Conservation (phyloP, 129 eudicot genomes). For the Gnaphalium uliginosum region DNA sequence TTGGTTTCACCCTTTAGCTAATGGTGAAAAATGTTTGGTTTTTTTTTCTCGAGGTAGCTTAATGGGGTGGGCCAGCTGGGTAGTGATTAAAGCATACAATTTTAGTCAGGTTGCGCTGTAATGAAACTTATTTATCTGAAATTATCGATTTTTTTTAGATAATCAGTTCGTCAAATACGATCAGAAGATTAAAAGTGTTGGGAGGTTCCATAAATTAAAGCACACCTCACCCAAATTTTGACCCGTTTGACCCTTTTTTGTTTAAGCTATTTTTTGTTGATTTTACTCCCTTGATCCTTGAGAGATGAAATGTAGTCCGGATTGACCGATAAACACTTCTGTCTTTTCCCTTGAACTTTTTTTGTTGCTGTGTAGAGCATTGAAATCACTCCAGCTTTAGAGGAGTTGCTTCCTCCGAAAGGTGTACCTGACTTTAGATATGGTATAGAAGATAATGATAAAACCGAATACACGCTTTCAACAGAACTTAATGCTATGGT, state of each 20-base stretch:
- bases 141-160: not conserved
- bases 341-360: not conserved
- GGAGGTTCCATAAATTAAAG: not conserved
- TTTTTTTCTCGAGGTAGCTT: not conserved
- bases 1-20: not conserved
- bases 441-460: constrained; percentile 58
- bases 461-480: constrained; percentile 68
- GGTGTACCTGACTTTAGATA: constrained; percentile 77
- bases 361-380: constrained; percentile 54
- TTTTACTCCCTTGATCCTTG: not conserved
- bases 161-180: not conserved
- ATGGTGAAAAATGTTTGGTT: not conserved
- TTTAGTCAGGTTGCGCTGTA: not conserved
- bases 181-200: not conserved
- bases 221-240: not conserved
- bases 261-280: too few species aligned
- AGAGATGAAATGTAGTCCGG: not conserved
- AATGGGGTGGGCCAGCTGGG: not conserved
- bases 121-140: not conserved
- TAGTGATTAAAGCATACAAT: not conserved
- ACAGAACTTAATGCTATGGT: constrained; percentile 77
- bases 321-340: not conserved
- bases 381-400: constrained; percentile 87
- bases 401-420: constrained; percentile 95
- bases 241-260: not conserved